Evolutionary conservation across 2,329 filamentous ascomycete species (phyloP).

Genomic region (Pseudogymnoascus sp.): DNA sequence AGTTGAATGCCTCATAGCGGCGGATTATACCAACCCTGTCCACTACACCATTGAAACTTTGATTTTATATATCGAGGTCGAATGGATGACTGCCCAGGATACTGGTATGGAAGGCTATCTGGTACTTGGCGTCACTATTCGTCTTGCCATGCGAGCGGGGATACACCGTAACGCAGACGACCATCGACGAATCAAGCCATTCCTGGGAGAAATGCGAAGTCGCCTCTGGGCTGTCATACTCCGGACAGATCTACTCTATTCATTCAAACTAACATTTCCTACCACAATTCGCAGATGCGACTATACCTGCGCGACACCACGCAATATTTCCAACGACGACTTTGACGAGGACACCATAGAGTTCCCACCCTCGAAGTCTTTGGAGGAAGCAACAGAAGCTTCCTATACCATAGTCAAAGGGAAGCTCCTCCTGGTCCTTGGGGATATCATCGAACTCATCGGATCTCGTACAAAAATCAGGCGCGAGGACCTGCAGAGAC

Average conservation of each 20-base stretch:
- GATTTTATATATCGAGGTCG: conserved; percentile 13
- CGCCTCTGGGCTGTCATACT: conserved; percentile 11
- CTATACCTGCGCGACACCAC: conserved; percentile 9
- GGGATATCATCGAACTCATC: conserved; percentile 11
- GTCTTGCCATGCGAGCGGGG: conserved; percentile 15
- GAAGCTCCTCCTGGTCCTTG: conserved; percentile 10
- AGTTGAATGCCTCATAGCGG: conserved; percentile 14
- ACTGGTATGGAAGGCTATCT: conserved; percentile 11
- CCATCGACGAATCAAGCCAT: conserved; percentile 11
- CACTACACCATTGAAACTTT: conserved; percentile 14
- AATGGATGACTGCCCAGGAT: conserved; percentile 15
- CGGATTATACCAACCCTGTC: conserved; percentile 14
- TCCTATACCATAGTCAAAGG: conserved; percentile 12
- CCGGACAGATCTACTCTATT: conserved; percentile 10
- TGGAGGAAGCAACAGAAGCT: conserved; percentile 11
- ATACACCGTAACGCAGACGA: conserved; percentile 11
- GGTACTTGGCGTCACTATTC: conserved; percentile 11
- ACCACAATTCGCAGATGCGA: conserved; percentile 8
- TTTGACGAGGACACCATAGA: conserved; percentile 9
- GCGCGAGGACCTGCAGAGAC: conserved; percentile 9
- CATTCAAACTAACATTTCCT: conserved; percentile 12
- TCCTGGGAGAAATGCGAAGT: conserved; percentile 12
- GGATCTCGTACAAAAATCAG: conserved; percentile 1
- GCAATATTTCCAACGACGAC: conserved; percentile 11
- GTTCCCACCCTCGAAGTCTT: conserved; percentile 9